Evolutionary conservation across 163 green algal genomes (phyloP).

Genomic region (Coccomyxa subellipsoidea): DNA sequence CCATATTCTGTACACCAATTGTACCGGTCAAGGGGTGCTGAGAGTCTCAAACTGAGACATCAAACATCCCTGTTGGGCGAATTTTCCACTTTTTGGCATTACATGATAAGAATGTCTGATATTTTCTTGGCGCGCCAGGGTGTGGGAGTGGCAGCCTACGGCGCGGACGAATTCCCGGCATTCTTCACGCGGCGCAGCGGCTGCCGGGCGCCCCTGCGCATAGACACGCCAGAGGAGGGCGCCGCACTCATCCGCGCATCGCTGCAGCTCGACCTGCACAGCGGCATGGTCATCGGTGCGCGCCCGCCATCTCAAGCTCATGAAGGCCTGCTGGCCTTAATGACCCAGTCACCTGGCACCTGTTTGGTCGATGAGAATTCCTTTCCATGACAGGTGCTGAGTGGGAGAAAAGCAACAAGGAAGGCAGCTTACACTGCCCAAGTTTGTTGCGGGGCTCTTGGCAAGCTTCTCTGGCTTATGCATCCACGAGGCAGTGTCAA

Average conservation of each 20-base stretch:
- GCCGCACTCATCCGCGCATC: constrained; percentile 52
- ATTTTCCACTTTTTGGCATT: not conserved
- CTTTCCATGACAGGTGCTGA: no score
- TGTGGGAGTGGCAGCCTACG: constrained; percentile 78
- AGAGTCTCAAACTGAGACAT: not conserved
- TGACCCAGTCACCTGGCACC: no score
- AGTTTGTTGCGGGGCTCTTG: not conserved
- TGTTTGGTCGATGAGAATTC: no score
- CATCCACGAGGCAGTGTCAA: no score
- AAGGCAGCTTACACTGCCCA: not conserved
- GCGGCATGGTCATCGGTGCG: constrained; percentile 75
- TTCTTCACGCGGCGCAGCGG: constrained; percentile 90
- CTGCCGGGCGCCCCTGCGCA: constrained; percentile 64
- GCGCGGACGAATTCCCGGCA: constrained; percentile 89
- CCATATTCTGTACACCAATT: not conserved
- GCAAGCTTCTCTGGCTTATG: not conserved
- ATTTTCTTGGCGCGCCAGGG: constrained; percentile 34
- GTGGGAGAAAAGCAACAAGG: no score
- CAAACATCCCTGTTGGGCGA: no score
- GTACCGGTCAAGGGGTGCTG: not conserved
- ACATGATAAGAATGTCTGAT: not conserved
- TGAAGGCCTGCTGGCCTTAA: no score
- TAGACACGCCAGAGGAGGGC: constrained; percentile 68
- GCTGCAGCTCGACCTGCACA: constrained; percentile 52
- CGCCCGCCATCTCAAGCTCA: no score